Conservation (phyloP, 768 basidiomycete species). For the Chalciporus chontae region DNA sequence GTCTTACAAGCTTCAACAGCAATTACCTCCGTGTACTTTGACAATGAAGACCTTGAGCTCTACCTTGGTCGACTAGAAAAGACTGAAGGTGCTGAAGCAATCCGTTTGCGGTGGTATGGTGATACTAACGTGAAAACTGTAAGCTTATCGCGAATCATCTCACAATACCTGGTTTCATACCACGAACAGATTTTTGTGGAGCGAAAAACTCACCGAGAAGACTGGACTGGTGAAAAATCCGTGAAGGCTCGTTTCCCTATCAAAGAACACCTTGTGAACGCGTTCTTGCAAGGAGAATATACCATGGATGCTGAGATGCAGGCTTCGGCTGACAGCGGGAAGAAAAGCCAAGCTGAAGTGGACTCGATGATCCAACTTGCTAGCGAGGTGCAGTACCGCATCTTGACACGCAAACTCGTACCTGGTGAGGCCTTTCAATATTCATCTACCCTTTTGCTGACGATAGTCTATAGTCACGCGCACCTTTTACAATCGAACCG, state of each 20-base stretch:
- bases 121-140: conserved; percentile 80
- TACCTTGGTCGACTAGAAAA: conserved; percentile 97
- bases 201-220: conserved; percentile 91
- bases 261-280: conserved; percentile 90
- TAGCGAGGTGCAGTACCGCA: conserved; percentile 92
- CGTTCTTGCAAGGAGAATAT: conserved; percentile 85
- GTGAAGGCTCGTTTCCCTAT: conserved; percentile 96
- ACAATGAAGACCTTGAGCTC: conserved; percentile 91
- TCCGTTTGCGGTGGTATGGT: conserved; percentile 97
- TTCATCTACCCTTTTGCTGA: neutral
- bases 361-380: conserved; percentile 95
- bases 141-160: conserved; percentile 20
- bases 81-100: conserved; percentile 96
- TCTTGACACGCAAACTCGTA: conserved; percentile 72
- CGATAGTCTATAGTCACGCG: conserved; percentile 66
- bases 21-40: conserved; percentile 96
- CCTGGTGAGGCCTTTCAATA: conserved; percentile 57
- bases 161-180: neutral
- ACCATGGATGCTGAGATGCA: conserved; percentile 94
- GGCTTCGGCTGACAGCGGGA: conserved; percentile 79
- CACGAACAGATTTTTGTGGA: conserved; percentile 72
- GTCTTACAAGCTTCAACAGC: conserved; percentile 42
- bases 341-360: conserved; percentile 89
- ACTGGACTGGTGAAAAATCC: conserved; percentile 99
- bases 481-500: conserved; percentile 97